Evolutionary conservation across 805 yeast genomes (phyloP).

Genomic region (Dipodascus albidus): DNA sequence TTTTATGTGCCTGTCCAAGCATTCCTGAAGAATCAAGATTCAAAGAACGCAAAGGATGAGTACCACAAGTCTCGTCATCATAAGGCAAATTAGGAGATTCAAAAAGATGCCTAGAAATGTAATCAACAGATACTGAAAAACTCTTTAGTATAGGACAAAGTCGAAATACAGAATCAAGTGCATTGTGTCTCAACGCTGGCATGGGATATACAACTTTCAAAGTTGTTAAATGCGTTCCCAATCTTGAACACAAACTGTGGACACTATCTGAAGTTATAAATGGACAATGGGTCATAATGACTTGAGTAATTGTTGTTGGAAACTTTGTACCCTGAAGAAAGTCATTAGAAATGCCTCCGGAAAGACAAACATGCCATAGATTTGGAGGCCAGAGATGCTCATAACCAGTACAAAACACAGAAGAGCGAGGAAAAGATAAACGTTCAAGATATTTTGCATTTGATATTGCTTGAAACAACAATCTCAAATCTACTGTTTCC

Average conservation of each 20-base stretch:
- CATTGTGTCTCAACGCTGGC: constrained; percentile 61
- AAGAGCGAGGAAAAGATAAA: constrained; percentile 80
- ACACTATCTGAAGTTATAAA: constrained; percentile 54
- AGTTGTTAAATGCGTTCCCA: constrained; percentile 55
- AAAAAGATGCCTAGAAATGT: constrained; percentile 38
- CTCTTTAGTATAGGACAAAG: constrained; percentile 64
- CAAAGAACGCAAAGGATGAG: constrained; percentile 47
- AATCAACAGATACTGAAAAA: constrained; percentile 70
- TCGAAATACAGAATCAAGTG: constrained; percentile 61
- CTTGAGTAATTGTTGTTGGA: constrained; percentile 56
- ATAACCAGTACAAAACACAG: constrained; percentile 48
- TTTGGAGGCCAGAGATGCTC: constrained; percentile 70
- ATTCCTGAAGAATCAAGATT: constrained; percentile 75
- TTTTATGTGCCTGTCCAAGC: constrained; percentile 67
- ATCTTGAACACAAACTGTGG: constrained; percentile 43
- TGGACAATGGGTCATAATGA: constrained; percentile 87
- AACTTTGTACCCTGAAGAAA: constrained; percentile 61
- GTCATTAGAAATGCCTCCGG: constrained; percentile 83
- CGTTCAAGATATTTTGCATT: constrained; percentile 53
- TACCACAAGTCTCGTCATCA: constrained; percentile 12
- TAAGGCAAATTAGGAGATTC: constrained; percentile 17
- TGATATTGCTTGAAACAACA: constrained; percentile 64
- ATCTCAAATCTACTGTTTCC: constrained; percentile 76
- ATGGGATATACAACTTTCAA: constrained; percentile 75
- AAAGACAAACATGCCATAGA: constrained; percentile 56